Percentiles rank a stretch among this genome's conserved stretches.
Evolutionary conservation across 495 filamentous ascomycete genomes (phyloP).

Genomic region (Podospora pseudopauciseta): DNA sequence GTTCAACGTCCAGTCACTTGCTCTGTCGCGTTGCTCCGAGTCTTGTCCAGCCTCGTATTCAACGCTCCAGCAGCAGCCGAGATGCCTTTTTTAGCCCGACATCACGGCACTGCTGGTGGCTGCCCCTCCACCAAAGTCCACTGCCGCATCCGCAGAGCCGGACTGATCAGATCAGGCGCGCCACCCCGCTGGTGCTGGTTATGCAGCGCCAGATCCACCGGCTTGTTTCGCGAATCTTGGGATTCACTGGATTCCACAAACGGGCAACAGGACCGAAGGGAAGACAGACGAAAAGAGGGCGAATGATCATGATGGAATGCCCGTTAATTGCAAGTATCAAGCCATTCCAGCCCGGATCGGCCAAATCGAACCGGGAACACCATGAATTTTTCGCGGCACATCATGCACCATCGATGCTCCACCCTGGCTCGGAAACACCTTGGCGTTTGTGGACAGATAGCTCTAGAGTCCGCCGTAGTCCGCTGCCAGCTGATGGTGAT

Average conservation of each 20-base stretch:
- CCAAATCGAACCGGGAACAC: slow-evolving; percentile 19
- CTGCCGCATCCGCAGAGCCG: background rate
- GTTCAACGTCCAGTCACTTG: slow-evolving; percentile 7
- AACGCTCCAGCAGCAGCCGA: slow-evolving; percentile 14
- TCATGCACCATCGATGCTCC: slow-evolving; percentile 28
- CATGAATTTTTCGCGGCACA: slow-evolving; percentile 30
- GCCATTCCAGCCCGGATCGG: slow-evolving; percentile 23
- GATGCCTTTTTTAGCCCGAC: slow-evolving; percentile 19
- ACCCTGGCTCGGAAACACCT: slow-evolving; percentile 2
- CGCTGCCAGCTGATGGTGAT: slow-evolving; percentile 11
- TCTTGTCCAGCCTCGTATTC: slow-evolving; percentile 24
- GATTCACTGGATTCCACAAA: background rate
- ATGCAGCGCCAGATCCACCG: background rate
- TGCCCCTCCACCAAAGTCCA: background rate
- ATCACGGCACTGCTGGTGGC: slow-evolving; percentile 16
- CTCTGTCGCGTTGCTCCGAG: slow-evolving; percentile 10
- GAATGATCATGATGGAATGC: background rate
- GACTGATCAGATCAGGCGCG: background rate
- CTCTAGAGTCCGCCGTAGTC: slow-evolving; percentile 9
- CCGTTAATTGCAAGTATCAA: slow-evolving; percentile 13
- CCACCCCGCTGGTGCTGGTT: slow-evolving; percentile 5
- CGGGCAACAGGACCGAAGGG: background rate
- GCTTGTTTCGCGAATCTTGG: slow-evolving; percentile 6
- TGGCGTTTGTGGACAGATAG: slow-evolving; percentile 12
- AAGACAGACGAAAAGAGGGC: background rate